Percentiles rank a stretch among this genome's conserved stretches.
Conservation (phyloP, 202 grass and related monocot genomes). For the Saccharum hybrid region DNA sequence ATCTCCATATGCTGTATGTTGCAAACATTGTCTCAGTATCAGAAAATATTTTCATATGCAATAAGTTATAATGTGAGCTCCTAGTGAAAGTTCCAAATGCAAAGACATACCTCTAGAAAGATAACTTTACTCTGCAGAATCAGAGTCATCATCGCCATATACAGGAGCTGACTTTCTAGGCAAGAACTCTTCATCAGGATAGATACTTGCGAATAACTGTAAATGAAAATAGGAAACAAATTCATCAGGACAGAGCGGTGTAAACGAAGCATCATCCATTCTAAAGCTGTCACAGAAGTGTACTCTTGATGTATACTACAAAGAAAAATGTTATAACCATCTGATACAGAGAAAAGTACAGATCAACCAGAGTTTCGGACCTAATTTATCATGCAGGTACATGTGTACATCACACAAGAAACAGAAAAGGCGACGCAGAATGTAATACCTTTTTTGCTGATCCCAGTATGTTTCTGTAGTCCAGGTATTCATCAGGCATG, state of each 20-base stretch:
- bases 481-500: slow-evolving; percentile 81
- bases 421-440: slow-evolving; percentile 27
- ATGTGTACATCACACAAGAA: slow-evolving; percentile 19
- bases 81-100: slow-evolving; percentile 18
- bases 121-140: slow-evolving; percentile 51
- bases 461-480: slow-evolving; percentile 74
- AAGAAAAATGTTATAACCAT: slow-evolving; percentile 6
- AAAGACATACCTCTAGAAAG: slow-evolving; percentile 36
- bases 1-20: slow-evolving; percentile 23
- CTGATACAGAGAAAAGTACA: slow-evolving; percentile 7
- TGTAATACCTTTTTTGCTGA: slow-evolving; percentile 74
- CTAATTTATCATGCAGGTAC: slow-evolving; percentile 21
- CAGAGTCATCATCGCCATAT: slow-evolving; percentile 55
- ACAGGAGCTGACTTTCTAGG: slow-evolving; percentile 58
- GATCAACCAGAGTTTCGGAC: slow-evolving; percentile 3
- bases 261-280: slow-evolving; percentile 36
- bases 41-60: slow-evolving; percentile 33
- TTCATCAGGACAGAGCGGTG: slow-evolving; percentile 22
- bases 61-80: slow-evolving; percentile 15
- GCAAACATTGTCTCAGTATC: background rate
- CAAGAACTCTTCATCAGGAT: slow-evolving; percentile 69
- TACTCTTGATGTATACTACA: background rate
- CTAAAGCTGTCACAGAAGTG: slow-evolving; percentile 23
- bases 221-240: slow-evolving; percentile 35
- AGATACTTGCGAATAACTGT: slow-evolving; percentile 72